Evolutionary conservation across 148 eudicot species (phyloP), one percentile per base, ranked within the genome.

Genomic region (Fagopyrum esculentum): DNA sequence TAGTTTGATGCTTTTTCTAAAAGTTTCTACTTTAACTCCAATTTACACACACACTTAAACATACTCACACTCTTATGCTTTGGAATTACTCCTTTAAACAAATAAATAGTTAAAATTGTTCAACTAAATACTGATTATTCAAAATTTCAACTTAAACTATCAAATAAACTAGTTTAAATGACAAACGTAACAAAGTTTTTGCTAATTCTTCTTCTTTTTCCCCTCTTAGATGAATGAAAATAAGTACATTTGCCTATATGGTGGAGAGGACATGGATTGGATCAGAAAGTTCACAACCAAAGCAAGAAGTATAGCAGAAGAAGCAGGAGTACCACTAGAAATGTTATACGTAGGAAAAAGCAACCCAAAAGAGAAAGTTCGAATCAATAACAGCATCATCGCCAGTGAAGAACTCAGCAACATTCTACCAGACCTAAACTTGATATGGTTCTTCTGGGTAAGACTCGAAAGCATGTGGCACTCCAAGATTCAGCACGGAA

Each of bases 391-490:
- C 51, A 47, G 48, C 0, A 71, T 16, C 0, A 90, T 92, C 16
- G 45, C 52, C 29, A 52, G 49, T 3, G 86, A 86, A 69, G 77
- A 81, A 1, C 81, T 90, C 6, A 87, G 92, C 87, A 83, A 88
- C 73, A 77, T 83, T 0, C 76, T 92, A 56, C 84, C 84, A 0
- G 86, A 92, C 9, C 11, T 77, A 12, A 87, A 81, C 72, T 80
- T 84, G 2, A 85, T 87, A 3, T 92, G 97, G 97, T 90, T 84
- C 80, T 92, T 92, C 73, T 92, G 97, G 97, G 84, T 77, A 22
- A 74, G 97, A 64, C 81, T 90, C 0, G 88, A 87, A 75, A 85
- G 91, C 92, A 92, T 90, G 97, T 90, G 94, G 92, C 90, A 92
- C 79, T 90, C 97, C 0, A 92, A 88, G 79, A 55, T 83, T 71